Conservation (phyloP, 2,329 filamentous ascomycete genomes). For the Penicillium sp. region DNA sequence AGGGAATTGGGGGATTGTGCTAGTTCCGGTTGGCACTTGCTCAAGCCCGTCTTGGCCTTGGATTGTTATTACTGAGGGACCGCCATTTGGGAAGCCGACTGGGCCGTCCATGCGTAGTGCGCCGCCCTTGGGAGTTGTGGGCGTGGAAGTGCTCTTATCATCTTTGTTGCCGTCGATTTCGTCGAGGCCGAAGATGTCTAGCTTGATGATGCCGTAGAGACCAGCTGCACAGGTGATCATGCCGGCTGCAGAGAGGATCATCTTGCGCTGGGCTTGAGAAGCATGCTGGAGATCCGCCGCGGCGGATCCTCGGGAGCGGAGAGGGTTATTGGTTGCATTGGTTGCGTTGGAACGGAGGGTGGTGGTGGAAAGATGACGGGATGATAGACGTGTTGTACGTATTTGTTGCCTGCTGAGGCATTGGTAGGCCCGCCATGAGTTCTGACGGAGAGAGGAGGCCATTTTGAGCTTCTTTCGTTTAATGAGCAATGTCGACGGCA, state of each 20-base stretch:
- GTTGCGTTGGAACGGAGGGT: conserved; percentile 27
- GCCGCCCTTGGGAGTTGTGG: conserved; percentile 11
- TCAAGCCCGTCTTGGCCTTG: conserved; percentile 62
- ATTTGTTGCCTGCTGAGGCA: conserved; percentile 24
- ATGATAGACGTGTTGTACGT: neutral
- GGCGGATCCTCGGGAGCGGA: conserved; percentile 25
- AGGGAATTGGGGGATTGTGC: conserved; percentile 76
- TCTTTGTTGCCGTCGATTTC: conserved; percentile 16
- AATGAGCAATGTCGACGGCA: conserved; percentile 8
- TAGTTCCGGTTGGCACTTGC: conserved; percentile 77
- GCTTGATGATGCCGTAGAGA: conserved; percentile 44
- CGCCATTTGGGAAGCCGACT: conserved; percentile 33
- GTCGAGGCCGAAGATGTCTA: conserved; percentile 37
- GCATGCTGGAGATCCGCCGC: conserved; percentile 24
- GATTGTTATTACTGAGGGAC: conserved; percentile 37
- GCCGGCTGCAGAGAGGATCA: conserved; percentile 37
- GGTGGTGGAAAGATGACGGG: conserved; percentile 28
- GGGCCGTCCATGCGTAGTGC: conserved; percentile 44
- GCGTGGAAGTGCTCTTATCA: conserved; percentile 6
- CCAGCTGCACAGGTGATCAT: conserved; percentile 41
- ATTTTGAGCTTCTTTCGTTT: conserved; percentile 12
- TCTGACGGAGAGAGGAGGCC: conserved; percentile 19
- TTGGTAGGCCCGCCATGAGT: conserved; percentile 31
- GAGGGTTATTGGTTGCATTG: conserved; percentile 29
- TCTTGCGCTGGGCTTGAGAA: conserved; percentile 32